Conservation (phyloP, 257 asterid genomes). For the Jasminum sambac region DNA sequence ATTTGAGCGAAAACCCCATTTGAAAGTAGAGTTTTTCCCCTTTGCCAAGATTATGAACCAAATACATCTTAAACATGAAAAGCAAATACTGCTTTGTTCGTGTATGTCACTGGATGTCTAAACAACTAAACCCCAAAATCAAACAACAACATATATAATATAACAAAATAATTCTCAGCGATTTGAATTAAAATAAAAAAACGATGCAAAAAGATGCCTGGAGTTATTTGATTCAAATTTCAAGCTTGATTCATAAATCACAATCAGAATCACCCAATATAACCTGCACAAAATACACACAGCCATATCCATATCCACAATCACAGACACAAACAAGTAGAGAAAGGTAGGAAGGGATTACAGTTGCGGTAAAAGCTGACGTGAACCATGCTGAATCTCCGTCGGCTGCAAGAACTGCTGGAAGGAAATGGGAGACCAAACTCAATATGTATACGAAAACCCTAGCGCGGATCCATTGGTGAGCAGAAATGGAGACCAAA, state of each 20-base stretch:
- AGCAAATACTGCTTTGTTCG: neutral
- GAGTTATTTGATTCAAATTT: neutral
- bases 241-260: neutral
- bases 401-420: constrained; percentile 18
- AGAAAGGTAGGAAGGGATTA: constrained; percentile 14
- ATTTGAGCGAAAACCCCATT: neutral
- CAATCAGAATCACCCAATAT: neutral
- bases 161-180: neutral
- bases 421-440: neutral
- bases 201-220: neutral
- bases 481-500: too few relatives aligned
- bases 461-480: too few relatives aligned
- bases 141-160: neutral
- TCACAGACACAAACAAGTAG: neutral
- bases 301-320: neutral
- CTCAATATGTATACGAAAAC: constrained; percentile 22
- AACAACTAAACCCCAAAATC: neutral
- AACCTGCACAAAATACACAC: neutral
- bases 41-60: neutral
- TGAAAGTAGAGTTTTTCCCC: neutral
- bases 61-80: neutral
- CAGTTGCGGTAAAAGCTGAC: constrained; percentile 45
- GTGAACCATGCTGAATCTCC: constrained; percentile 38
- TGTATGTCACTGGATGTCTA: neutral
- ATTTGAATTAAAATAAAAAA: neutral